These are phyloP conservation scores for Pseudocercospora fijiensis DNA, from an alignment of 2,329 filamentous ascomycete genomes.

Conservation along the genomic window DNA sequence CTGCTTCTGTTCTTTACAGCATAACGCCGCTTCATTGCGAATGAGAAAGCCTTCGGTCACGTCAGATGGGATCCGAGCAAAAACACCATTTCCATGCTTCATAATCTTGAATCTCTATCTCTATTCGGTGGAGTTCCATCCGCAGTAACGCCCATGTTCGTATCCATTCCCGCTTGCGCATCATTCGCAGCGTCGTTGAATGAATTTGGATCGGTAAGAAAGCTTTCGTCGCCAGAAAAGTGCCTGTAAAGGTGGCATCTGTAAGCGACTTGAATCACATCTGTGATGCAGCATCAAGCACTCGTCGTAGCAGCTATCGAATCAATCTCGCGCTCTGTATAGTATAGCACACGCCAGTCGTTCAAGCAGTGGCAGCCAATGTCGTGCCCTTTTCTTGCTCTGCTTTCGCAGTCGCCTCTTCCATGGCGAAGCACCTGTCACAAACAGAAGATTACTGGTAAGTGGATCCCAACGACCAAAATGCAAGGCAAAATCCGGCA, in stretches of 20 bases:
- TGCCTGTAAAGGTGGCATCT: constrained; percentile 39
- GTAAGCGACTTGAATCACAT: constrained; percentile 20
- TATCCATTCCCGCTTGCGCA: constrained; percentile 14
- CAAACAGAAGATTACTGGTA: constrained; percentile 25
- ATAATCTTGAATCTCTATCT: constrained; percentile 24
- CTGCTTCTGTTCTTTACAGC: constrained; percentile 22
- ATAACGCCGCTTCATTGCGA: constrained; percentile 15
- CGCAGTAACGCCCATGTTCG: constrained; percentile 12
- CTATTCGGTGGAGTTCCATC: constrained; percentile 11
- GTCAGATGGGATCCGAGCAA: neutral
- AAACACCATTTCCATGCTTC: constrained; percentile 11
- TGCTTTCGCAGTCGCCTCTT: constrained; percentile 17
- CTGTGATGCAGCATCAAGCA: constrained; percentile 13
- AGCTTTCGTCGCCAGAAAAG: constrained; percentile 60
- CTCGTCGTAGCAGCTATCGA: neutral
- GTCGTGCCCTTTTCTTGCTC: constrained; percentile 3
- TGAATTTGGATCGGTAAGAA: constrained; percentile 45
- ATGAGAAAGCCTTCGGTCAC: constrained; percentile 18
- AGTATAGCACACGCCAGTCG: neutral
- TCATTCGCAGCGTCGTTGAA: constrained; percentile 39
- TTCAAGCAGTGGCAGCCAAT: constrained; percentile 6
- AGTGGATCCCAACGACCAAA: constrained; percentile 25
- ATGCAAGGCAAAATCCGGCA: neutral
- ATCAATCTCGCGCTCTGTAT: neutral
- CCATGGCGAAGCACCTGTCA: constrained; percentile 39